Percentiles rank a stretch among this genome's conserved stretches.
Conservation (phyloP, 1,284 basidiomycete species). For the Austroboletus novae-zelandiae region DNA sequence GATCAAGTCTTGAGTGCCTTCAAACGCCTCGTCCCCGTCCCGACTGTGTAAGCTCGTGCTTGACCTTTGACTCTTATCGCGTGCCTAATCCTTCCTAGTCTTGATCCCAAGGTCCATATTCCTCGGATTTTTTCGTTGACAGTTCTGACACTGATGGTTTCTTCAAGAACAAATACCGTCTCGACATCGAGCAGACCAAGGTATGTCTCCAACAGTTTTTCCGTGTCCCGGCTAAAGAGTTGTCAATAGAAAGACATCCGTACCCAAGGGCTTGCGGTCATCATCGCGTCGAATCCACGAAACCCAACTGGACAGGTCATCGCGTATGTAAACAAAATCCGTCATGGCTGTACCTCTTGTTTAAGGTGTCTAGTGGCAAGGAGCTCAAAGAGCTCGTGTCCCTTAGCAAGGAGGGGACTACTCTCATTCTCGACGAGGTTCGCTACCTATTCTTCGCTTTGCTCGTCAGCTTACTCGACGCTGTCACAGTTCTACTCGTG, state of each 20-base stretch:
- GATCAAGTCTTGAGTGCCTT: constrained; percentile 87
- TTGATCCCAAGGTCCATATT: constrained; percentile 54
- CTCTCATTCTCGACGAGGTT: constrained; percentile 87
- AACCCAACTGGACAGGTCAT: constrained; percentile 88
- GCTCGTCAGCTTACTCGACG: neutral
- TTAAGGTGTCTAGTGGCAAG: constrained; percentile 51
- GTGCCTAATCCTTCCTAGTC: constrained; percentile 35
- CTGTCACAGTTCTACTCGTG: constrained; percentile 77
- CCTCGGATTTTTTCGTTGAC: neutral
- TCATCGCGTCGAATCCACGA: constrained; percentile 88
- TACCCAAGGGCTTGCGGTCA: constrained; percentile 79
- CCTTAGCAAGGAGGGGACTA: constrained; percentile 70
- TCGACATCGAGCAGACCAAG: constrained; percentile 75
- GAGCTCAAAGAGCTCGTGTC: constrained; percentile 80
- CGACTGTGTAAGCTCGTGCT: constrained; percentile 67
- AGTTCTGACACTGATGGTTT: constrained; percentile 8
- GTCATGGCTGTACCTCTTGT: constrained; percentile 2
- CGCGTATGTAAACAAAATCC: constrained; percentile 32
- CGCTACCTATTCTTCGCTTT: constrained; percentile 6
- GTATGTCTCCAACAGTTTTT: constrained; percentile 29
- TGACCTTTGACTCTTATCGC: neutral
- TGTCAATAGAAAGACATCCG: constrained; percentile 64
- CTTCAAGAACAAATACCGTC: constrained; percentile 54
- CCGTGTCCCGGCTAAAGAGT: constrained; percentile 5
- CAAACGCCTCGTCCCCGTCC: constrained; percentile 86